Percentiles rank a stretch among this genome's conserved stretches.
These are phyloP conservation scores for Phytophthora melonis DNA, from an alignment of 352 stramenopile species.

Conservation along the genomic window DNA sequence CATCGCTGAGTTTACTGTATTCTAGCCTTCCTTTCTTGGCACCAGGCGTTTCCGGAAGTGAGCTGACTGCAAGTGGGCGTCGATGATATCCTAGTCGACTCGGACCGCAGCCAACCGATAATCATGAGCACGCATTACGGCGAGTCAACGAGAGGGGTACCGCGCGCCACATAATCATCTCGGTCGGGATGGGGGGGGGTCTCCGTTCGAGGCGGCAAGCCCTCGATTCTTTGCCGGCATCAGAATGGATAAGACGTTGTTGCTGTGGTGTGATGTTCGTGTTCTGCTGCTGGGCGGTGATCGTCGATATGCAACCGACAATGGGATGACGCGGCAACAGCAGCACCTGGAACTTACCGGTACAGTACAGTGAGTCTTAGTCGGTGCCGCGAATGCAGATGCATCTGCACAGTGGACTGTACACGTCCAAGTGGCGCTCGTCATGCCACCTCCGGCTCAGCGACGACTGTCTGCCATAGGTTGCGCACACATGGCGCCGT, in stretches of 20 bases:
- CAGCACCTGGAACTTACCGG: neutral
- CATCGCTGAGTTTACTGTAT: neutral
- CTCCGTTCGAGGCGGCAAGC: too few species aligned
- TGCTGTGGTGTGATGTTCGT: neutral
- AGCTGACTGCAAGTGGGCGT: neutral
- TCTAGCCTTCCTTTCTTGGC: neutral
- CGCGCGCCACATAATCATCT: slow-evolving; percentile 19
- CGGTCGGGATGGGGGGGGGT: slow-evolving; percentile 12
- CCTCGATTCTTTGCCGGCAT: neutral
- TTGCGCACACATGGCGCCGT: neutral
- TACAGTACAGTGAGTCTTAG: neutral
- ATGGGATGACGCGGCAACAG: neutral
- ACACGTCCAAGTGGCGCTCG: neutral
- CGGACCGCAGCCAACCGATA: slow-evolving; percentile 2
- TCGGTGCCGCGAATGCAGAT: neutral
- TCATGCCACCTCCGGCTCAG: neutral
- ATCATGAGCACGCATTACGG: slow-evolving; percentile 6
- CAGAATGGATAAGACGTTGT: neutral
- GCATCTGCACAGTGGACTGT: neutral
- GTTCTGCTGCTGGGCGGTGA: neutral
- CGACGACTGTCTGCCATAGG: neutral
- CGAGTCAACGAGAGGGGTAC: neutral
- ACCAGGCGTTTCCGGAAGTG: slow-evolving; percentile 14
- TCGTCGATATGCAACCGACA: neutral
- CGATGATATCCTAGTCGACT: too few species aligned